Percentiles rank a stretch among this genome's conserved stretches.
Conservation (phyloP, 108 stramenopile genomes). For the Pinguiococcus pyrenoidosus region DNA sequence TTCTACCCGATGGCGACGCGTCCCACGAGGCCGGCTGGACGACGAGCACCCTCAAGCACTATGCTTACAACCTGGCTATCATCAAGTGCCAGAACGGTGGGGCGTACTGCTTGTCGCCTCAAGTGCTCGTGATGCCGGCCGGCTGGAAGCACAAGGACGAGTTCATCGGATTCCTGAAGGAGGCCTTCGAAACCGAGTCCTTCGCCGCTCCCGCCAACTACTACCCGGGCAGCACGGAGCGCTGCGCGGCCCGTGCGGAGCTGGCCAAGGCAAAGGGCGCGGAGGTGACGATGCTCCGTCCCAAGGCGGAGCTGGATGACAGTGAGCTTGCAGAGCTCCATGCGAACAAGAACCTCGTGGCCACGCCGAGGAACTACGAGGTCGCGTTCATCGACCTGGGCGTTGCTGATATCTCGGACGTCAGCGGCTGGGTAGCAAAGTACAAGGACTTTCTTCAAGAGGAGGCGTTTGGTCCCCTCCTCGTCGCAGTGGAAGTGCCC, state of each 20-base stretch:
- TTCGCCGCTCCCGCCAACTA: conserved; percentile 6
- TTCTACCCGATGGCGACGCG: too few species aligned
- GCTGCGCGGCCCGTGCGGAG: conserved; percentile 6
- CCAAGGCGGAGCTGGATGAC: too few species aligned
- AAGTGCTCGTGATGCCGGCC: conserved; percentile 7
- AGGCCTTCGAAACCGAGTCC: not conserved
- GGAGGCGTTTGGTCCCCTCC: conserved; percentile 25
- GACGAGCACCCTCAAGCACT: conserved; percentile 5
- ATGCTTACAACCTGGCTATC: conserved; percentile 1
- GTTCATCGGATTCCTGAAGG: conserved; percentile 3
- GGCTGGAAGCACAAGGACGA: conserved; percentile 14
- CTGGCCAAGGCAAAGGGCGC: conserved; percentile 5
- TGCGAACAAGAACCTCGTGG: too few species aligned
- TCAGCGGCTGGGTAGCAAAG: too few species aligned
- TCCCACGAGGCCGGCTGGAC: conserved; percentile 19
- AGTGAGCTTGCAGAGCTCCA: too few species aligned
- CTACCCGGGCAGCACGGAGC: conserved; percentile 14
- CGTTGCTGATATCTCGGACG: conserved; percentile 12
- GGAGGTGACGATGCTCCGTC: too few species aligned
- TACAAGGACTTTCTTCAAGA: conserved; percentile 3
- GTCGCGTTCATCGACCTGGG: conserved; percentile 6
- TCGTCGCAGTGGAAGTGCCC: conserved; percentile 17
- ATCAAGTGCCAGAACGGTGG: conserved; percentile 13
- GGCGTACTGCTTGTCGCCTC: conserved; percentile 24
- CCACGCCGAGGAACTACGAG: too few species aligned